phyloP scores from a whole-genome alignment of 176 grass and related monocot genomes.

The Oryza punctata region DNA sequence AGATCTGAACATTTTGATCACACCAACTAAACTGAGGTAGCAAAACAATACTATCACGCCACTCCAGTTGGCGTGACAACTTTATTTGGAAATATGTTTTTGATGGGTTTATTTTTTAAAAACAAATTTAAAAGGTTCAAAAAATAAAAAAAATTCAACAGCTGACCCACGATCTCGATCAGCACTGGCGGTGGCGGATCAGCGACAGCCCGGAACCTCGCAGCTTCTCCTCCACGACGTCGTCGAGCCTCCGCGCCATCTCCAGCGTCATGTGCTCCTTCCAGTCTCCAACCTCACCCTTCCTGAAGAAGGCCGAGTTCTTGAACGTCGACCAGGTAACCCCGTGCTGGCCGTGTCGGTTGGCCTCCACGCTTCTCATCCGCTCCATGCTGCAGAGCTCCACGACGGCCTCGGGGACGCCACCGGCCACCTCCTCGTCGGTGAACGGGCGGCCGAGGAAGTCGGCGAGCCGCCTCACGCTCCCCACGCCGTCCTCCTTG shows the following conservation, averaged over 20 bases:
- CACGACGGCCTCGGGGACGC: slow-evolving; percentile 23
- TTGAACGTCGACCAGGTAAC: background rate
- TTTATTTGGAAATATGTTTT: no score
- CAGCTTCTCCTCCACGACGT: slow-evolving; percentile 44
- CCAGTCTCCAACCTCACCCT: slow-evolving; percentile 54
- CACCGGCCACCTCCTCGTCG: slow-evolving; percentile 15
- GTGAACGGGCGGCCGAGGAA: slow-evolving; percentile 56
- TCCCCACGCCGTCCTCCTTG: slow-evolving; percentile 21
- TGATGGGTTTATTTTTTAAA: no score
- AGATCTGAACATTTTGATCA: no score
- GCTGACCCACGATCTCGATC: background rate
- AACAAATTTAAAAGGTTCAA: no score
- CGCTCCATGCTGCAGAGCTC: slow-evolving; percentile 31
- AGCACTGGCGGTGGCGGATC: background rate
- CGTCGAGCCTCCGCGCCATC: slow-evolving; percentile 47
- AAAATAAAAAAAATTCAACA: no score
- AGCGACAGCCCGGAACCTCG: slow-evolving; percentile 37
- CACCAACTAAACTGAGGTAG: no score
- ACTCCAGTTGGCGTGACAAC: no score
- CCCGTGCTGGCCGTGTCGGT: slow-evolving; percentile 30
- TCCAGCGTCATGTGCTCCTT: slow-evolving; percentile 36
- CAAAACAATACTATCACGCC: no score
- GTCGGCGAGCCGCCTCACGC: slow-evolving; percentile 26
- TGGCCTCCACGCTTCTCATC: slow-evolving; percentile 36
- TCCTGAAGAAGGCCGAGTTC: slow-evolving; percentile 54